Conservation (phyloP, 192 early-diverging fungal genomes). For the Glomus cerebriforme region DNA sequence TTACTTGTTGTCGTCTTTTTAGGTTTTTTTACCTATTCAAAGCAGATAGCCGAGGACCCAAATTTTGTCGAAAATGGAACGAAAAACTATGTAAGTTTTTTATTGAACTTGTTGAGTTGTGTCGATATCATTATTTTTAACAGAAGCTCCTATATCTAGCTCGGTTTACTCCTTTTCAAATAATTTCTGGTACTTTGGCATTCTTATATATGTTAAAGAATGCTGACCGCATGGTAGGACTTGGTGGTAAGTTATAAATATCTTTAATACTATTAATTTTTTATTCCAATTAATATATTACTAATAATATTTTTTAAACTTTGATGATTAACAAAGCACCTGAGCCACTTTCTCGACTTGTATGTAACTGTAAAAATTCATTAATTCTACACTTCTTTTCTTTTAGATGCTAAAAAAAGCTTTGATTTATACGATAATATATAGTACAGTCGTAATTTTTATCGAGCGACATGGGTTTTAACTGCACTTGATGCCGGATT, state of each 20-base stretch:
- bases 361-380: slow-evolving; percentile 34
- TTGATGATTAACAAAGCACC: slow-evolving; percentile 55
- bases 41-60: slow-evolving; percentile 36
- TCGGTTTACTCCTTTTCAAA: slow-evolving; percentile 70
- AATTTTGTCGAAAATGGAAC: slow-evolving; percentile 35
- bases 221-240: slow-evolving; percentile 69
- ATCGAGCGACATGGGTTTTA: slow-evolving; percentile 85
- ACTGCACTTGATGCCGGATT: slow-evolving; percentile 95
- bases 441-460: slow-evolving; percentile 88
- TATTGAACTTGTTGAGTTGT: not conserved
- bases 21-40: slow-evolving; percentile 14
- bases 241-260: slow-evolving; percentile 57
- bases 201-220: slow-evolving; percentile 68
- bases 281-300: not conserved
- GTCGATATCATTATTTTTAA: not conserved
- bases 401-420: not conserved
- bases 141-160: slow-evolving; percentile 31
- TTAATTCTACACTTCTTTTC: not conserved
- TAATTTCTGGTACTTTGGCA: slow-evolving; percentile 65
- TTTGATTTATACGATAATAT: not conserved
- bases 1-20: not conserved
- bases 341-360: slow-evolving; percentile 78
- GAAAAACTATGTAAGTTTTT: slow-evolving; percentile 32
- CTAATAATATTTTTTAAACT: slow-evolving; percentile 4
- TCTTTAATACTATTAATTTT: not conserved